Conservation (phyloP, 176 grass and related monocot genomes). For the Rhipidocladum racemiflorum region DNA sequence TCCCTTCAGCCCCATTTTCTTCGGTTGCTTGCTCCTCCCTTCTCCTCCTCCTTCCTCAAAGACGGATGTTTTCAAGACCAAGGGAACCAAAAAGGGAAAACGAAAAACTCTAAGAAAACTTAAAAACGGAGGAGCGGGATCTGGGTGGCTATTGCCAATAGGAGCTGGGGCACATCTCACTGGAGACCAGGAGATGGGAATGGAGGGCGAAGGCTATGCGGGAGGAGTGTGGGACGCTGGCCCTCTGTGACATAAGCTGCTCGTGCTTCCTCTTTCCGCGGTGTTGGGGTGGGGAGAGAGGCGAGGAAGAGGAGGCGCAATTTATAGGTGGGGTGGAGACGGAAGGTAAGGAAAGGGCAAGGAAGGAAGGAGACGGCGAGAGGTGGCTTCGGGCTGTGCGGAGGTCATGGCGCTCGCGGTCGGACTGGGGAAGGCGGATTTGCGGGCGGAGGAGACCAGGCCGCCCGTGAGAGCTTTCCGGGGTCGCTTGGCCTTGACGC, state of each 20-base stretch:
- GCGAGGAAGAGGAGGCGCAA: background rate
- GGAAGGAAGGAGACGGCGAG: constrained; percentile 20
- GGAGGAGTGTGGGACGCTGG: constrained; percentile 83
- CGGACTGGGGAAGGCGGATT: constrained; percentile 54
- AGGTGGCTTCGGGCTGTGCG: background rate
- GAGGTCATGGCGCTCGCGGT: background rate
- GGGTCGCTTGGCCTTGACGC: constrained; percentile 42
- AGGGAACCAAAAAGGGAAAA: background rate
- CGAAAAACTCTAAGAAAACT: background rate
- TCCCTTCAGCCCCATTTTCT: constrained; percentile 75
- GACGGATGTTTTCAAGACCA: background rate
- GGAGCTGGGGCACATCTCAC: constrained; percentile 89
- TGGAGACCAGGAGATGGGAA: constrained; percentile 90
- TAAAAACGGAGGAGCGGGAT: background rate
- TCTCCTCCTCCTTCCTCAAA: background rate
- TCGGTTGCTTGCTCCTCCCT: background rate
- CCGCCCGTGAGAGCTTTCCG: background rate
- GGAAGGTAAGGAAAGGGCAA: background rate
- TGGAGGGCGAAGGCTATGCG: constrained; percentile 80
- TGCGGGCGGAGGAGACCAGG: background rate
- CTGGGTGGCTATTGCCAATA: constrained; percentile 39
- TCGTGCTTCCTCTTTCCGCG: constrained; percentile 16
- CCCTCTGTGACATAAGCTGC: constrained; percentile 81
- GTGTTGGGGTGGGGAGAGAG: background rate
- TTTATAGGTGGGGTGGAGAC: constrained; percentile 26